phyloP scores from a whole-genome alignment of 2,329 filamentous ascomycete genomes.

The Scorias spongiosa region DNA sequence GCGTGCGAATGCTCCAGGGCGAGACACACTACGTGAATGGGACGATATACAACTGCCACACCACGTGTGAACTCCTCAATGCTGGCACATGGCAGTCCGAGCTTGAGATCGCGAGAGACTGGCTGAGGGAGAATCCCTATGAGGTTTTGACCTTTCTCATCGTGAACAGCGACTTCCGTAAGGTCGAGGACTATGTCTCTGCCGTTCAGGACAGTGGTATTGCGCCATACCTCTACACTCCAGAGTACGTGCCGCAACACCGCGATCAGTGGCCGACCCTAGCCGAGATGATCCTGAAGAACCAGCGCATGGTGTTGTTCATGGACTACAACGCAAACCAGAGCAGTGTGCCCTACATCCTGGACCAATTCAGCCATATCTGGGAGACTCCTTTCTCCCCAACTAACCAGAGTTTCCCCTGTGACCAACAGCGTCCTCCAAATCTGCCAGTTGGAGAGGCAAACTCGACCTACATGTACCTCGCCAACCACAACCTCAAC shows the following conservation, averaged over 20 bases:
- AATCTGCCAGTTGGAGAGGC: conserved; percentile 39
- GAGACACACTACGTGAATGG: conserved; percentile 41
- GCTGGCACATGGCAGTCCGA: conserved; percentile 63
- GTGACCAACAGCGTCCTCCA: conserved; percentile 62
- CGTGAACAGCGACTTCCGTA: conserved; percentile 66
- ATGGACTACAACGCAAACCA: conserved; percentile 78
- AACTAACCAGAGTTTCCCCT: conserved; percentile 55
- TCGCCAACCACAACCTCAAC: conserved; percentile 88
- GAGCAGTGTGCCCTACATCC: conserved; percentile 60
- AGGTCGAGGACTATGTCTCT: conserved; percentile 46
- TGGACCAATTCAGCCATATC: conserved; percentile 76
- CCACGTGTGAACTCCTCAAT: conserved; percentile 66
- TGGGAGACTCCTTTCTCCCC: conserved; percentile 87
- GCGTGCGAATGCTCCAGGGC: conserved; percentile 49
- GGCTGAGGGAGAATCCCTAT: conserved; percentile 65
- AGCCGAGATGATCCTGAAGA: conserved; percentile 52
- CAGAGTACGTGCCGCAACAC: conserved; percentile 54
- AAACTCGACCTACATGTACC: conserved; percentile 49
- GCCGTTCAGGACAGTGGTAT: conserved; percentile 61
- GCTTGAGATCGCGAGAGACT: conserved; percentile 51
- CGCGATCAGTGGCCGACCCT: conserved; percentile 73
- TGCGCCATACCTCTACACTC: conserved; percentile 55
- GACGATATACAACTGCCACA: conserved; percentile 68
- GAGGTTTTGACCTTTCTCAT: conserved; percentile 80
- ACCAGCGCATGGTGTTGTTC: conserved; percentile 61